phyloP scores from a whole-genome alignment of 805 yeast species.

The Candida coleopterorum region DNA sequence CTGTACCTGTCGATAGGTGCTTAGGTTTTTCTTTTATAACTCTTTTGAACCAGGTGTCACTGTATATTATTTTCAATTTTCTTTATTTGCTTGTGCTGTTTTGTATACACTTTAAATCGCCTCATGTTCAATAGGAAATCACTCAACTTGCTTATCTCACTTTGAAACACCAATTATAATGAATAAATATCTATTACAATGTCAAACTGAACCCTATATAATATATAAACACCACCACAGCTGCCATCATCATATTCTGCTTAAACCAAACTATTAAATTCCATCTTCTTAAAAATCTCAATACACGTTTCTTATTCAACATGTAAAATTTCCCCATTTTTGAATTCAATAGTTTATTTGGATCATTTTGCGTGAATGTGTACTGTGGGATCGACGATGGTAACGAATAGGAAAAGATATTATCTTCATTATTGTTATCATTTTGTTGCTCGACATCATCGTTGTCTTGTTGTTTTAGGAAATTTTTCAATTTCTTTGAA shows the following conservation, averaged over 20 bases:
- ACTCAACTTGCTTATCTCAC: no score
- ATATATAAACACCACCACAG: conserved; percentile 17
- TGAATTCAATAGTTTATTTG: conserved; percentile 6
- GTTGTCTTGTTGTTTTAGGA: conserved; percentile 29
- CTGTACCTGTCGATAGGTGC: no score
- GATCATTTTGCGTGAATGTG: conserved; percentile 16
- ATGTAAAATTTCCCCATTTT: conserved; percentile 3
- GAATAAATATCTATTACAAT: no score
- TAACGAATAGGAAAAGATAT: neutral
- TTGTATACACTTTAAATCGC: no score
- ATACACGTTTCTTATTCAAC: neutral
- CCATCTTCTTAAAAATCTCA: conserved; percentile 15
- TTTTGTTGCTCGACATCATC: no score
- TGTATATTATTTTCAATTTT: no score
- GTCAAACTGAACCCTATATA: conserved; percentile 20
- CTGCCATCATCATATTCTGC: conserved; percentile 17
- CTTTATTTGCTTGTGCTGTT: no score
- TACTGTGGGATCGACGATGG: conserved; percentile 17
- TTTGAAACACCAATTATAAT: no score
- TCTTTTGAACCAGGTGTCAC: no score
- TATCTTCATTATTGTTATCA: conserved; percentile 6
- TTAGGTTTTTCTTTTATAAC: no score
- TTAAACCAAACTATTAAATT: conserved; percentile 15
- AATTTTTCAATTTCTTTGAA: conserved; percentile 23
- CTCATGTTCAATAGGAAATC: no score